phyloP scores from a whole-genome alignment of 2,329 filamentous ascomycete genomes.

The Proliferodiscus dingleyae region DNA sequence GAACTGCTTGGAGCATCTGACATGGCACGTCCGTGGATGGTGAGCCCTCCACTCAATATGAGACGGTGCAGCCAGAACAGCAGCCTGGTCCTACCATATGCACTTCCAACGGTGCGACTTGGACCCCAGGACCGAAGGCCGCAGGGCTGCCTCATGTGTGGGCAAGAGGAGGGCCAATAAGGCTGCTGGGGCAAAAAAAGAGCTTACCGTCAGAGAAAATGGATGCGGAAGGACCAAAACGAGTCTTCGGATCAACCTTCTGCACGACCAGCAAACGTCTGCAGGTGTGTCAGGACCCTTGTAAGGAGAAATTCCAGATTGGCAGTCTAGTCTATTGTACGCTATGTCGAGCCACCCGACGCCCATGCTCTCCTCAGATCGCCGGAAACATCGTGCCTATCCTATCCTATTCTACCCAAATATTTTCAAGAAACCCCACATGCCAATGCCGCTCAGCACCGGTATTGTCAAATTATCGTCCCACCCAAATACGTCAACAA shows the following conservation, averaged over 20 bases:
- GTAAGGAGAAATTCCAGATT: conserved; percentile 11
- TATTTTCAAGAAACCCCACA: conserved; percentile 86
- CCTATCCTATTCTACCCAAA: conserved; percentile 51
- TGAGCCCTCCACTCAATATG: too few species aligned
- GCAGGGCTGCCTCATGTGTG: conserved; percentile 10
- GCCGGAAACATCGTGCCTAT: conserved; percentile 1
- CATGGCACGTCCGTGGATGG: too few species aligned
- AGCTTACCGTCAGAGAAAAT: conserved; percentile 7
- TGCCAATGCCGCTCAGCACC: conserved; percentile 77
- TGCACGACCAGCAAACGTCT: conserved; percentile 23
- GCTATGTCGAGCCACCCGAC: conserved; percentile 15
- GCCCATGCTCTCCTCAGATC: conserved; percentile 10
- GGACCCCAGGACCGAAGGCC: conserved; percentile 5
- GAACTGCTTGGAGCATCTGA: too few species aligned
- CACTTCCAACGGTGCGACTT: conserved; percentile 14
- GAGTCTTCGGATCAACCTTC: conserved; percentile 7
- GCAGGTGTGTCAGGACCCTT: conserved; percentile 5
- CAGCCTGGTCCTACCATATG: conserved; percentile 7
- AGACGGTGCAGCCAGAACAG: too few species aligned
- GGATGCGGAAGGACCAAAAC: conserved; percentile 5
- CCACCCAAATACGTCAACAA: conserved; percentile 86
- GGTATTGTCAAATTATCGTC: conserved; percentile 98
- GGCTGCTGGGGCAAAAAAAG: conserved; percentile 3
- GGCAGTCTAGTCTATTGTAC: conserved; percentile 15
- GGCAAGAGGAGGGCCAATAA: conserved; percentile 6